Percentiles rank a stretch among this genome's conserved stretches.
phyloP scores from a whole-genome alignment of 495 filamentous ascomycete species.

The Penicillium soppii region DNA sequence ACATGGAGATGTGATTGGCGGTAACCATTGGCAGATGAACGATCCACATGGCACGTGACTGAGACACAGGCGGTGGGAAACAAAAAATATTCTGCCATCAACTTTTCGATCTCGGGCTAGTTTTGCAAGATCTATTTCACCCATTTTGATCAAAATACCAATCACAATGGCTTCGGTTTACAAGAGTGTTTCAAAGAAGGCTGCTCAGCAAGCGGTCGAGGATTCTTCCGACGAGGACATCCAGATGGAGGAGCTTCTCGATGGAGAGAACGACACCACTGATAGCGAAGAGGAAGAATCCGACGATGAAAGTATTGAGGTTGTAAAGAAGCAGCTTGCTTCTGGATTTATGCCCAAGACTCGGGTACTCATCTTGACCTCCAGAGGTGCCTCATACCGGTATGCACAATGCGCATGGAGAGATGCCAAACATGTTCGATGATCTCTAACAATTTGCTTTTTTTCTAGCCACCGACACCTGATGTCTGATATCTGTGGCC shows the following conservation, averaged over 20 bases:
- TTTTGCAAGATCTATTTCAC: slow-evolving; percentile 16
- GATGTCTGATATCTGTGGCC: slow-evolving; percentile 80
- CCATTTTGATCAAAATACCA: slow-evolving; percentile 8
- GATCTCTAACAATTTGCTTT: slow-evolving; percentile 11
- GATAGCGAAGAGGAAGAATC: slow-evolving; percentile 47
- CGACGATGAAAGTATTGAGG: slow-evolving; percentile 30
- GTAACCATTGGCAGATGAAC: neutral
- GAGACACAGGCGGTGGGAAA: slow-evolving; percentile 27
- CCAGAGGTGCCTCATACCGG: slow-evolving; percentile 86
- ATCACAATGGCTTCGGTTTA: slow-evolving; percentile 87
- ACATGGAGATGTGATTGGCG: neutral
- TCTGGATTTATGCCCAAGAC: slow-evolving; percentile 53
- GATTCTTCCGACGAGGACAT: slow-evolving; percentile 34
- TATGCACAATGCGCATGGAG: slow-evolving; percentile 34
- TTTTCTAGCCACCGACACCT: slow-evolving; percentile 80
- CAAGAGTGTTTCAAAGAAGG: slow-evolving; percentile 78
- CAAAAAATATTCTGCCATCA: slow-evolving; percentile 46
- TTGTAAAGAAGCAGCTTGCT: slow-evolving; percentile 42
- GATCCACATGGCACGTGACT: slow-evolving; percentile 24
- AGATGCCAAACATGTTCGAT: neutral
- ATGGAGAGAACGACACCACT: slow-evolving; percentile 43
- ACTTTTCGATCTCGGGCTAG: slow-evolving; percentile 26
- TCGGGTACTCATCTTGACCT: slow-evolving; percentile 84
- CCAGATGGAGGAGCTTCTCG: slow-evolving; percentile 42
- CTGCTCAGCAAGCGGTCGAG: slow-evolving; percentile 34